Evolutionary conservation across 306 rosid genomes (phyloP), one percentile per base, ranked within the genome.

Genomic region (Dalbergia cultrata): DNA sequence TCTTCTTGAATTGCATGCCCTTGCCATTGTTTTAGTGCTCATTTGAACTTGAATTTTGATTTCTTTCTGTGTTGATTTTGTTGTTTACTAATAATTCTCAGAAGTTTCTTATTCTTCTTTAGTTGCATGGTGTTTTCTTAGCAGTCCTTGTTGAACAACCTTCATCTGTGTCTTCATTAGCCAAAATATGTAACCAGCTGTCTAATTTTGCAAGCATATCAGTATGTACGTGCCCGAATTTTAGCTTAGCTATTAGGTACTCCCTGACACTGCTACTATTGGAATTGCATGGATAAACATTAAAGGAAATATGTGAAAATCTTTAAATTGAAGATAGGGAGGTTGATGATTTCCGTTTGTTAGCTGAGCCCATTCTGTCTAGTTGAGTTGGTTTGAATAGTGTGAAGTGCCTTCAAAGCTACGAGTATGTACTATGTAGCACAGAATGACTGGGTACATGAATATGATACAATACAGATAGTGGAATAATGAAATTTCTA

Each of bases 241-340:
- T 57, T 59, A 44, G 76, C 69, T 59, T 39, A 53, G n/a, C 19
- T 69, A 45, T 33, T 68, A n/a, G 45, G 26, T 31, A 17, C 18
- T 61, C 8, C 64, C 52, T 49, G 10, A 13, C n/a, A 0, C 11
- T 58, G 62, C 31, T 49, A 49, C 71, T 18, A 45, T 35, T 65
- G 9, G 56, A 79, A 57, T 67, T 84, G 73, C 45, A 34, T 49
- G 62, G 45, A 74, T 74, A 41, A 13, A 78, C 62, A 13, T 39
- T 52, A 17, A 18, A 19, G 41, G 59, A 73, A 41, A 59, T 59
- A 52, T 62, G 73, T 76, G 43, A 52, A 35, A 31, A 26, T 65
- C 43, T 52, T 76, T 7, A 65, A 52, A 64, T 45, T 39, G 49
- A 57, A 18, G 59, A 43, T 10, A 44, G 61, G 21, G 52, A 68